Percentiles rank a stretch among this genome's conserved stretches.
phyloP scores from a whole-genome alignment of 2,329 filamentous ascomycete species.

The Chrysosporium queenslandicum region DNA sequence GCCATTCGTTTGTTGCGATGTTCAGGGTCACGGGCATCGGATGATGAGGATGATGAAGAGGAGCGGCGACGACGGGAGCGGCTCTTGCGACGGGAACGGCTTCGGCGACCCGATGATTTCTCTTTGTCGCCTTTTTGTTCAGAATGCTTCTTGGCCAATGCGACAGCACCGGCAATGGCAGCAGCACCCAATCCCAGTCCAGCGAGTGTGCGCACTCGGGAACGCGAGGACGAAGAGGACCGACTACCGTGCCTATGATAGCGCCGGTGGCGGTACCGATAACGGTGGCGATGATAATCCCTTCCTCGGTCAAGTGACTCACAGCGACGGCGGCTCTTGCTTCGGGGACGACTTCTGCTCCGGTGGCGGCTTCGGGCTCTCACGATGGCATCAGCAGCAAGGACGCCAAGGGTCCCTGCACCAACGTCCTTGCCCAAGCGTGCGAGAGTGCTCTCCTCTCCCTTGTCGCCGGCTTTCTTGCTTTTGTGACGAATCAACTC shows the following conservation, averaged over 20 bases:
- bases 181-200: constrained; percentile 46
- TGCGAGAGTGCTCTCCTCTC: constrained; percentile 43
- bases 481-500: constrained; percentile 50
- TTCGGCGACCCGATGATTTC: constrained; percentile 34
- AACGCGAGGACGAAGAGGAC: constrained; percentile 40
- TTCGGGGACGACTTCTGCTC: constrained; percentile 23
- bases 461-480: constrained; percentile 39
- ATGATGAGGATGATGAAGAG: constrained; percentile 22
- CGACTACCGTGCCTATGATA: constrained; percentile 2
- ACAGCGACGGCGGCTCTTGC: constrained; percentile 34
- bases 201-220: constrained; percentile 44
- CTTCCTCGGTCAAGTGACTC: constrained; percentile 35
- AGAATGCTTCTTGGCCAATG: constrained; percentile 45
- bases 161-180: constrained; percentile 51
- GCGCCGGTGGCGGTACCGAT: constrained; percentile 22
- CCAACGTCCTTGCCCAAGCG: constrained; percentile 45
- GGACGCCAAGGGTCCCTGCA: constrained; percentile 51
- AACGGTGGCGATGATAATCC: constrained; percentile 27
- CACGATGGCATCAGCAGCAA: constrained; percentile 50
- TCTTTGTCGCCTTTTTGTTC: constrained; percentile 42
- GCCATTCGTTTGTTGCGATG: constrained; percentile 51
- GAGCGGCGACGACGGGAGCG: constrained; percentile 36
- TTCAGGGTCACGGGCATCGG: constrained; percentile 31
- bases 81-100: constrained; percentile 41
- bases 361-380: constrained; percentile 42